Evolutionary conservation across 306 rosid species (phyloP).

Genomic region (Cucurbita argyrosperma): DNA sequence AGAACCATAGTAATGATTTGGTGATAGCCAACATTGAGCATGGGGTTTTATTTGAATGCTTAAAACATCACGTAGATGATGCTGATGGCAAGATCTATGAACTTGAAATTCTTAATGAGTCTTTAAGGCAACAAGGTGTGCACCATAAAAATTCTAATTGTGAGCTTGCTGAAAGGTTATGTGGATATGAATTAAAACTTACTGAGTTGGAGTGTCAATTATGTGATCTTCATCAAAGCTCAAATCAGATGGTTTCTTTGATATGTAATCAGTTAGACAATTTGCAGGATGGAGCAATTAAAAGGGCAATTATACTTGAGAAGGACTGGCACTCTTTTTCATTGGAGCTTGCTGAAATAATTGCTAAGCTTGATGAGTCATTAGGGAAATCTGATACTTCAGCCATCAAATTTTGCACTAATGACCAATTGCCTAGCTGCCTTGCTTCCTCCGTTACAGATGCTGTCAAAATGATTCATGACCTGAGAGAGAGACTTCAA

Average conservation of each 20-base stretch:
- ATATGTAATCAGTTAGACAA: constrained; percentile 39
- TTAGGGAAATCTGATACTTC: constrained; percentile 24
- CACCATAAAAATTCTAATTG: constrained; percentile 28
- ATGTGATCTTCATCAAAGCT: constrained; percentile 36
- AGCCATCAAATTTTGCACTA: constrained; percentile 11
- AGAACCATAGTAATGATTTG: constrained; percentile 41
- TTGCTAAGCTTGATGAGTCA: constrained; percentile 48
- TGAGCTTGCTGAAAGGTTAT: constrained; percentile 43
- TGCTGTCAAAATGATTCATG: constrained; percentile 47
- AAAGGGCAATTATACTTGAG: constrained; percentile 47
- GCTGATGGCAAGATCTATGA: constrained; percentile 35
- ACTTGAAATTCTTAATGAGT: constrained; percentile 38
- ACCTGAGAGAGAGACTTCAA: constrained; percentile 49
- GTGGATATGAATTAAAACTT: constrained; percentile 36
- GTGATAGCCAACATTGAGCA: constrained; percentile 63
- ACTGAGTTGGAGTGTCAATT: constrained; percentile 34
- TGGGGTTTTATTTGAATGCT: constrained; percentile 52
- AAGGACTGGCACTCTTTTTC: constrained; percentile 39
- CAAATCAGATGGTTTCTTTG: constrained; percentile 45
- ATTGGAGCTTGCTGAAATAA: constrained; percentile 33
- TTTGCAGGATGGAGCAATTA: constrained; percentile 46
- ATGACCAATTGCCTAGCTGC: constrained; percentile 12
- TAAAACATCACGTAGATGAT: constrained; percentile 33
- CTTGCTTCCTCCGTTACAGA: constrained; percentile 42
- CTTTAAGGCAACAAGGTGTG: constrained; percentile 32